Conservation (phyloP, 352 stramenopile species). For the Pythium rishiriense region DNA sequence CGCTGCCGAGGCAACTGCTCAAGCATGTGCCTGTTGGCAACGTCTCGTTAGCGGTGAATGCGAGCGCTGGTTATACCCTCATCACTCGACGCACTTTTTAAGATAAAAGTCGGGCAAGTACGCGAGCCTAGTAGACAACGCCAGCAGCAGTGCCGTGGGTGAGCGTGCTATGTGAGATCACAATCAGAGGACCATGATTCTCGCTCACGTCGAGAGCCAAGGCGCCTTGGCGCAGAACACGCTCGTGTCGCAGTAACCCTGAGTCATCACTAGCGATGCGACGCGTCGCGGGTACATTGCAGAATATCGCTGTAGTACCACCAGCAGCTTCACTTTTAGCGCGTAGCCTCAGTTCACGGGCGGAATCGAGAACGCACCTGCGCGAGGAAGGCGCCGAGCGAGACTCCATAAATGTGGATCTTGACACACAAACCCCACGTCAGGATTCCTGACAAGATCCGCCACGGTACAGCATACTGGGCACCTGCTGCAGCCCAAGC, state of each 20-base stretch:
- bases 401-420: constrained; percentile 72
- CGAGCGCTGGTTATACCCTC: background rate
- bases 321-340: too few species aligned
- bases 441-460: background rate
- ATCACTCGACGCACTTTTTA: constrained; percentile 43
- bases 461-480: background rate
- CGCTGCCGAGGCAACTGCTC: constrained; percentile 47
- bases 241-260: constrained; percentile 61
- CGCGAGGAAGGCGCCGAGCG: constrained; percentile 66
- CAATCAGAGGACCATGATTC: background rate
- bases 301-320: constrained; percentile 56
- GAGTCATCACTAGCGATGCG: constrained; percentile 58
- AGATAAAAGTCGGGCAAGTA: constrained; percentile 77
- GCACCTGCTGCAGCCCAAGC: constrained; percentile 41
- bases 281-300: constrained; percentile 61
- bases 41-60: background rate
- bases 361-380: constrained; percentile 36
- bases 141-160: background rate
- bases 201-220: constrained; percentile 55
- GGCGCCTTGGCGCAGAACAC: constrained; percentile 45
- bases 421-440: constrained; percentile 7
- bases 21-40: constrained; percentile 43
- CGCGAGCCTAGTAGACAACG: constrained; percentile 39
- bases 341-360: too few species aligned
- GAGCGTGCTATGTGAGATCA: too few species aligned